A percentile compares a stretch with the other conserved stretches of the same genome.
These are phyloP conservation scores for Singerocomus rubriflavus DNA, from an alignment of 1,284 basidiomycete species.

Conservation along the genomic window DNA sequence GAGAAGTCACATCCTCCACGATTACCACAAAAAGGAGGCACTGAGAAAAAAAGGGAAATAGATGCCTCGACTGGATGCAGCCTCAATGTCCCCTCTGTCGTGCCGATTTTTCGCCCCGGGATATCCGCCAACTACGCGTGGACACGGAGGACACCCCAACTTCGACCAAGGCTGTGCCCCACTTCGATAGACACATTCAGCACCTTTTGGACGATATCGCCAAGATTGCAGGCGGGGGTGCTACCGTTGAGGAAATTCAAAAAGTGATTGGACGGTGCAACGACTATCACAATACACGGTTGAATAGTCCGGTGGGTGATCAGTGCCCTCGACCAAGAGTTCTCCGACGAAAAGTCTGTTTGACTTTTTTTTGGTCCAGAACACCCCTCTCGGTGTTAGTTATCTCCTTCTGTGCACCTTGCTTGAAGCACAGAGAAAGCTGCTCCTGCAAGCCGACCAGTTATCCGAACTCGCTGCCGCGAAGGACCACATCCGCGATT, in stretches of 20 bases:
- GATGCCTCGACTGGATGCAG: conserved; percentile 11
- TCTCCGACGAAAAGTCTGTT: no score
- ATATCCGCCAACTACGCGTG: conserved; percentile 9
- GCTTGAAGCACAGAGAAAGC: no score
- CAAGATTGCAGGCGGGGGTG: background rate
- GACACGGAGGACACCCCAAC: background rate
- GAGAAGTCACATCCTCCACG: no score
- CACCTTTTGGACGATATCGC: conserved; percentile 2
- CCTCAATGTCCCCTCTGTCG: conserved; percentile 18
- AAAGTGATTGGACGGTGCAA: no score
- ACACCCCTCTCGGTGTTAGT: no score
- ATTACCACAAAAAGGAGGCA: background rate
- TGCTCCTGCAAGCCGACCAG: background rate
- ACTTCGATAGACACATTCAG: background rate
- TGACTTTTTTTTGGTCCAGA: no score
- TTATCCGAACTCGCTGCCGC: background rate
- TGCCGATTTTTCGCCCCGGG: background rate
- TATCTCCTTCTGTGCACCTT: no score
- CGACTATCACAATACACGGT: background rate
- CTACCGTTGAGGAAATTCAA: conserved; percentile 9
- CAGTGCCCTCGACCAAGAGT: no score
- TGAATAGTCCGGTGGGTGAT: background rate
- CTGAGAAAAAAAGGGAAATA: background rate
- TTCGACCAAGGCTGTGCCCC: no score
- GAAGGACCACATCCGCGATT: background rate